Conservation (phyloP, 768 basidiomycete species). For the Mycena haematopus region DNA sequence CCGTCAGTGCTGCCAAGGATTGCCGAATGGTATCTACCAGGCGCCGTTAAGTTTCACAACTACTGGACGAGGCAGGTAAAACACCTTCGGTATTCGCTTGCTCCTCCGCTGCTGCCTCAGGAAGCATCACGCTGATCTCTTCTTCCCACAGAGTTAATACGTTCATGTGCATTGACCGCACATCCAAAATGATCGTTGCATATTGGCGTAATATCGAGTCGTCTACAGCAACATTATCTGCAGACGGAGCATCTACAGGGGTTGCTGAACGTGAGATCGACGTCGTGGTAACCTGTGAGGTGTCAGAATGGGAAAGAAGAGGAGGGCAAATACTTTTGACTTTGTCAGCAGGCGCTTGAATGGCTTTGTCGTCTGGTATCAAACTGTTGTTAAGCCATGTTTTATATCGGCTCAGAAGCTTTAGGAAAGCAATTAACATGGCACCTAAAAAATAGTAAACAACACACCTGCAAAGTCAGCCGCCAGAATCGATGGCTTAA, state of each 20-base stretch:
- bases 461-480: conserved; percentile 82
- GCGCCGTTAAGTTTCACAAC: conserved; percentile 7
- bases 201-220: conserved; percentile 71
- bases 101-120: conserved; percentile 46
- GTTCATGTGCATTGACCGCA: conserved; percentile 61
- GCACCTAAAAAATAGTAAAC: conserved; percentile 2
- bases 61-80: conserved; percentile 16
- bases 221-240: conserved; percentile 65
- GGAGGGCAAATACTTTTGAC: conserved; percentile 18
- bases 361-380: conserved; percentile 49
- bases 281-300: conserved; percentile 31
- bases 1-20: conserved; percentile 54
- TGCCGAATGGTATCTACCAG: conserved; percentile 60
- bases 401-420: conserved; percentile 84
- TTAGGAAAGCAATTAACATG: conserved; percentile 4
- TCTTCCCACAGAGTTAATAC: conserved; percentile 69
- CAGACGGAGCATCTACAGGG: conserved; percentile 58
- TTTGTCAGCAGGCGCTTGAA: conserved; percentile 43
- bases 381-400: conserved; percentile 75
- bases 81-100: conserved; percentile 58
- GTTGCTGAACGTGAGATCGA: conserved; percentile 55
- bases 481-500: conserved; percentile 89
- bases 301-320: background rate
- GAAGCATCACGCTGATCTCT: conserved; percentile 68
- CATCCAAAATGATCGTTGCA: conserved; percentile 72